Evolutionary conservation across 2,329 filamentous ascomycete genomes (phyloP).

Genomic region (Aureobasidium sp.): DNA sequence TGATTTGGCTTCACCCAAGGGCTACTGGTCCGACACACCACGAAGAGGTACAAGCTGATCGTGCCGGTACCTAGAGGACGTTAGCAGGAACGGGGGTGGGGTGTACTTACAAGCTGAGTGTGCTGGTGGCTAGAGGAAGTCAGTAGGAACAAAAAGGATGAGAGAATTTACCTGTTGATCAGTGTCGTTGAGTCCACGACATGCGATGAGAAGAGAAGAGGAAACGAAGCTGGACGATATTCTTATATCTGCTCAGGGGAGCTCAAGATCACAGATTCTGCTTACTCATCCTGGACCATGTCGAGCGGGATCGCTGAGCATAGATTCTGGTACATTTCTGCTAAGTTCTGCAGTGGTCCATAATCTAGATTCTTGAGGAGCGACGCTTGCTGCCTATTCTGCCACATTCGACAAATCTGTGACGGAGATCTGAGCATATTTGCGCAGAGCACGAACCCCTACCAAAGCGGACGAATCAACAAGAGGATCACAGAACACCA

Average conservation of each 20-base stretch:
- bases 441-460: not conserved
- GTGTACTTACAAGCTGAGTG: not conserved
- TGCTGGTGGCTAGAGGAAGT: no score
- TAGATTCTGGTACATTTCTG: not conserved
- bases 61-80: not conserved
- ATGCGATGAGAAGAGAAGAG: not conserved
- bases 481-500: not conserved
- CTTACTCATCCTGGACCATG: not conserved
- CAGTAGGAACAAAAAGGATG: no score
- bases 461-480: not conserved
- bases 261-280: not conserved
- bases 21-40: slow-evolving; percentile 5
- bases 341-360: not conserved
- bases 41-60: slow-evolving; percentile 8
- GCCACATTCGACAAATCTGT: not conserved
- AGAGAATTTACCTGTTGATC: no score
- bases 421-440: not conserved
- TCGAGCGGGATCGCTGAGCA: not conserved
- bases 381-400: not conserved
- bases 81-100: not conserved
- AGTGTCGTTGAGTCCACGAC: not conserved
- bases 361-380: not conserved
- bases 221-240: not conserved
- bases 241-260: not conserved
- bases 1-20: not conserved